phyloP scores from a whole-genome alignment of 306 rosid species.

The Sphenostylis stenocarpa region DNA sequence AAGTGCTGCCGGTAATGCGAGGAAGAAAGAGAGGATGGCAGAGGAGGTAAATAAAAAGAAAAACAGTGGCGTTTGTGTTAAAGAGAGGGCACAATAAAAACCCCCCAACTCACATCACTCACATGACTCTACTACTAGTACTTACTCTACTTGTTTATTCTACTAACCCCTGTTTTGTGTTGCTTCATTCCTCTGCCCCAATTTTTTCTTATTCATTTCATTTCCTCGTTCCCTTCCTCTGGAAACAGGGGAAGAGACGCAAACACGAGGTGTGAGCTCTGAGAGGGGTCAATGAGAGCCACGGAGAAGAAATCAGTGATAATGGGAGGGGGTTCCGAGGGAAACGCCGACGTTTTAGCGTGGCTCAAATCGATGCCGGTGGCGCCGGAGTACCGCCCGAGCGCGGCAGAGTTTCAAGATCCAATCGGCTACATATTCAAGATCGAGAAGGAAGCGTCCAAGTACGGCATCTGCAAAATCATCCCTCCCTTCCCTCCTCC shows the following conservation, averaged over 20 bases:
- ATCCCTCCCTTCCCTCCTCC: slow-evolving; percentile 84
- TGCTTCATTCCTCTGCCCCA: slow-evolving; percentile 32
- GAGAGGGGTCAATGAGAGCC: background rate
- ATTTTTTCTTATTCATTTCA: background rate
- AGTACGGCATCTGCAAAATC: slow-evolving; percentile 96
- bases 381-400: slow-evolving; percentile 89
- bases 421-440: slow-evolving; percentile 96
- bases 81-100: slow-evolving; percentile 32
- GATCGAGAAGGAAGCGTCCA: slow-evolving; percentile 97
- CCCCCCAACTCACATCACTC: slow-evolving; percentile 39
- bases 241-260: slow-evolving; percentile 61
- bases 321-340: slow-evolving; percentile 67
- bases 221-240: background rate
- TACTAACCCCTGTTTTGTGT: background rate
- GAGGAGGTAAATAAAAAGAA: slow-evolving; percentile 27
- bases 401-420: slow-evolving; percentile 84
- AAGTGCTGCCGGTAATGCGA: background rate
- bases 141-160: background rate
- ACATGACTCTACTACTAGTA: slow-evolving; percentile 23
- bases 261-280: background rate
- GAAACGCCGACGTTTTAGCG: slow-evolving; percentile 66
- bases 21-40: slow-evolving; percentile 33
- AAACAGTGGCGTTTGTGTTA: slow-evolving; percentile 24
- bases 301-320: background rate
- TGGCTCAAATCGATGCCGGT: slow-evolving; percentile 89